phyloP scores from a whole-genome alignment of 371 early-diverging fungal species.

The Mucor mucedo region DNA sequence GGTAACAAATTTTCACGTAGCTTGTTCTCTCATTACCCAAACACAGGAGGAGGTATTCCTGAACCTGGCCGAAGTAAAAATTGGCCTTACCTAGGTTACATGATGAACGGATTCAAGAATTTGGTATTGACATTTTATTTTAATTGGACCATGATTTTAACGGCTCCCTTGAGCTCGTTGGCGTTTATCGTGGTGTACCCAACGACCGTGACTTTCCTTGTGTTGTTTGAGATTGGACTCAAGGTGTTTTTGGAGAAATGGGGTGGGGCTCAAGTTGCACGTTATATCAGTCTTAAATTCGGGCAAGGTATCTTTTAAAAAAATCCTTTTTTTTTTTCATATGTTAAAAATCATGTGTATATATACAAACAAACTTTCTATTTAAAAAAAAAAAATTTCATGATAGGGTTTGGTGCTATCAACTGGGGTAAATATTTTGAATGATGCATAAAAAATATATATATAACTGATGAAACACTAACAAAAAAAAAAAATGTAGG shows the following conservation, averaged over 20 bases:
- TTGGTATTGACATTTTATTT: conserved; percentile 40
- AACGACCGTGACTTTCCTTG: conserved; percentile 23
- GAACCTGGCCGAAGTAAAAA: conserved; percentile 18
- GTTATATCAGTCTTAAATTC: conserved; percentile 26
- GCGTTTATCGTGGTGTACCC: conserved; percentile 29
- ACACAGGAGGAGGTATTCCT: conserved; percentile 12
- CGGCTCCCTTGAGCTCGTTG: conserved; percentile 34
- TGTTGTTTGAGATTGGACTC: conserved; percentile 29
- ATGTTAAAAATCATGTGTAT: background rate
- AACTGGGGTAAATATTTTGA: conserved; percentile 39
- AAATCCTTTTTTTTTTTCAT: background rate
- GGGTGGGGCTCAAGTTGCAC: conserved; percentile 27
- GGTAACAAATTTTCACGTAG: background rate
- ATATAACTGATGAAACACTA: background rate
- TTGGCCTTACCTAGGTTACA: conserved; percentile 30
- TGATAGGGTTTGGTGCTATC: conserved; percentile 32
- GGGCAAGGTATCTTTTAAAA: conserved; percentile 24
- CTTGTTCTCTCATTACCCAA: background rate
- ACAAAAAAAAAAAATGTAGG: conserved; percentile 10
- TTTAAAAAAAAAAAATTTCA: too few species aligned
- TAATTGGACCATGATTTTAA: conserved; percentile 34
- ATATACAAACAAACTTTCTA: too few species aligned
- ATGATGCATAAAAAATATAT: background rate
- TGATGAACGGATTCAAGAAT: conserved; percentile 25
- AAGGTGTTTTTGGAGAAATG: conserved; percentile 35